These are phyloP conservation scores for Incumbomyces delicatus DNA, from an alignment of 2,329 filamentous ascomycete species.

Conservation along the genomic window DNA sequence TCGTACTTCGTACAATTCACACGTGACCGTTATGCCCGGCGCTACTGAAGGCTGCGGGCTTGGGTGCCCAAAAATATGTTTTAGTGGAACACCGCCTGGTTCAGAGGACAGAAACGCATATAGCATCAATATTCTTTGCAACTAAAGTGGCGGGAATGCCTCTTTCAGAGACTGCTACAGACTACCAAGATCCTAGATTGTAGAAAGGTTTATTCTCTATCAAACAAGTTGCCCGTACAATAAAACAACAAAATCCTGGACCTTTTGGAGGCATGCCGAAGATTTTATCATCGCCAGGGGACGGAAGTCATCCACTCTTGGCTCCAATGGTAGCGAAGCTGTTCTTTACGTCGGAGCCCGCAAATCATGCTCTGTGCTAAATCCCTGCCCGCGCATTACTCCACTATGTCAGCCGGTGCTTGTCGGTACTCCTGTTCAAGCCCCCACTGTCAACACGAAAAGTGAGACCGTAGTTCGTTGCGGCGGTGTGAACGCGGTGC, in stretches of 20 bases:
- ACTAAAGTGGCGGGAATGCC: too few relatives aligned
- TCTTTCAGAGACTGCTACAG: too few relatives aligned
- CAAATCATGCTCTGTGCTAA: slow-evolving; percentile 6
- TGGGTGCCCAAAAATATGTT: not conserved
- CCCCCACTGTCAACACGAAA: slow-evolving; percentile 5
- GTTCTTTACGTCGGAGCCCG: slow-evolving; percentile 2
- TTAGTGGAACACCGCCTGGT: not conserved
- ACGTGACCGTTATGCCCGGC: not conserved
- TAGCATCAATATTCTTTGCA: too few relatives aligned
- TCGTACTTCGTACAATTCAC: too few relatives aligned
- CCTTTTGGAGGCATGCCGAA: not conserved
- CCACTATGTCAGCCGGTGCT: not conserved
- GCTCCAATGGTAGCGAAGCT: slow-evolving; percentile 3
- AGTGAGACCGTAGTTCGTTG: not conserved
- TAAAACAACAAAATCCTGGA: too few relatives aligned
- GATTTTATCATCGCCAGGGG: not conserved
- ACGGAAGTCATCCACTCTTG: slow-evolving; percentile 1
- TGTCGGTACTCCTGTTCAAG: not conserved
- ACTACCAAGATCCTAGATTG: too few relatives aligned
- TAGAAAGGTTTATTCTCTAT: too few relatives aligned
- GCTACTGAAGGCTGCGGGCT: not conserved
- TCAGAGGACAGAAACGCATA: too few relatives aligned
- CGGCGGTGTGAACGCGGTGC: slow-evolving; percentile 5
- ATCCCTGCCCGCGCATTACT: not conserved
- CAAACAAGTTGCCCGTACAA: too few relatives aligned